phyloP scores from a whole-genome alignment of 306 rosid genomes.

The Cucumis sativus region DNA sequence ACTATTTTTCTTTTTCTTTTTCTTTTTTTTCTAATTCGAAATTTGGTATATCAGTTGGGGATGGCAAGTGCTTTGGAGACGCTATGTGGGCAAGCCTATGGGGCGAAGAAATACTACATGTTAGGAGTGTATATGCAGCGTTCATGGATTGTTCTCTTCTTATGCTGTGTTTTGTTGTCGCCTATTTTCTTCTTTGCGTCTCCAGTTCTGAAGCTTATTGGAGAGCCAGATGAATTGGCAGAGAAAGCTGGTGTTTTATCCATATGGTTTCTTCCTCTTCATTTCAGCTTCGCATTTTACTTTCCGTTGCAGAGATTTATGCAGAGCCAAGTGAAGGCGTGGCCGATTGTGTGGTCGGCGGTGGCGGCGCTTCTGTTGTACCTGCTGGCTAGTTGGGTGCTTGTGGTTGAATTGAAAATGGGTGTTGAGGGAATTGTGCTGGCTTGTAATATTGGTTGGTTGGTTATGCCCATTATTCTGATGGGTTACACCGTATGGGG shows the following conservation, averaged over 20 bases:
- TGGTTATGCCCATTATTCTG: neutral
- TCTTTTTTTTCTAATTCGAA: neutral
- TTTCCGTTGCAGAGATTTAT: neutral
- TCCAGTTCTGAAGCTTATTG: neutral
- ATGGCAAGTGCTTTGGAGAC: constrained; percentile 17
- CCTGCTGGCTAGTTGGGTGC: neutral
- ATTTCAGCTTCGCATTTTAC: neutral
- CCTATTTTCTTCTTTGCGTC: constrained; percentile 7
- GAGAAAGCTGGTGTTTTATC: constrained; percentile 5
- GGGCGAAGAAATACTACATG: constrained; percentile 3
- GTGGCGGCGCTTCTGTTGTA: neutral
- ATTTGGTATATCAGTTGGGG: neutral
- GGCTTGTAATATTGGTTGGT: neutral
- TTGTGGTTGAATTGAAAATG: neutral
- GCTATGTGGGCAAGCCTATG: constrained; percentile 11
- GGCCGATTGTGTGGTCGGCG: neutral
- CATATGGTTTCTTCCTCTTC: neutral
- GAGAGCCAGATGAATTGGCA: neutral
- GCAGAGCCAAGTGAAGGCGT: neutral
- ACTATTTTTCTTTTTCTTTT: neutral
- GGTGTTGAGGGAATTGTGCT: neutral
- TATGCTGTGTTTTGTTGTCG: neutral
- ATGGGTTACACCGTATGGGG: neutral
- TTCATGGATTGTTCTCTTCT: neutral
- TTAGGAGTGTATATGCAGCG: constrained; percentile 6